Conservation (phyloP, 805 yeast genomes). For the Maudiozyma bulderi region DNA sequence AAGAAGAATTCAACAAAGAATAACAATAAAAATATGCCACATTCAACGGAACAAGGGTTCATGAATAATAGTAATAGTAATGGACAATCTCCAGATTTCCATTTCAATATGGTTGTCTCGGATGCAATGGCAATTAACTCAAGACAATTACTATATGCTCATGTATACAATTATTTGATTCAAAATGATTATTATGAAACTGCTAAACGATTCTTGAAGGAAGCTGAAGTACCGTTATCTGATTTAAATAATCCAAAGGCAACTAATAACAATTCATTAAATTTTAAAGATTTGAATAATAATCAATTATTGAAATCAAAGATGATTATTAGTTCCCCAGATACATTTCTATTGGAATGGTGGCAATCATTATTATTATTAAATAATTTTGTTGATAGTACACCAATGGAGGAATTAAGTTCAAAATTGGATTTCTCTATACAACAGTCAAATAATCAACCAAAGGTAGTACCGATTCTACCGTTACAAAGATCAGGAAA, state of each 20-base stretch:
- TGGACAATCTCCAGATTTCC: constrained; percentile 5
- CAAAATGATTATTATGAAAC: constrained; percentile 41
- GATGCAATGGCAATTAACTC: constrained; percentile 41
- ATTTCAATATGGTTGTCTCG: constrained; percentile 24
- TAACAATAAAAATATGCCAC: no score
- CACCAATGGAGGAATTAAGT: constrained; percentile 20
- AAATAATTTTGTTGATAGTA: constrained; percentile 36
- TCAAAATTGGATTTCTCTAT: neutral
- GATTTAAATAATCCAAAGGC: constrained; percentile 2
- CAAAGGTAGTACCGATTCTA: constrained; percentile 5
- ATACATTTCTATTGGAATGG: constrained; percentile 47
- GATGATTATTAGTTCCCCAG: constrained; percentile 36
- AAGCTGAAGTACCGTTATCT: constrained; percentile 36
- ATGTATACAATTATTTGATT: constrained; percentile 41
- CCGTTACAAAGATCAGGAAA: constrained; percentile 1
- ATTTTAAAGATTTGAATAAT: constrained; percentile 1
- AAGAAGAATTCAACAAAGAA: no score
- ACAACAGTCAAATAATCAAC: neutral
- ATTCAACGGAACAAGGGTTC: no score
- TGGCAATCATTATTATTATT: constrained; percentile 42
- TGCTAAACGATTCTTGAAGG: constrained; percentile 39
- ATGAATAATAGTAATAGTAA: neutral
- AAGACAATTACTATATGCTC: constrained; percentile 42
- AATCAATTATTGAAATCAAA: constrained; percentile 16
- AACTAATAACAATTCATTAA: constrained; percentile 17